These are phyloP conservation scores for Stagonosporopsis chrysanthemi DNA, from an alignment of 2,329 filamentous ascomycete genomes.

Conservation along the genomic window DNA sequence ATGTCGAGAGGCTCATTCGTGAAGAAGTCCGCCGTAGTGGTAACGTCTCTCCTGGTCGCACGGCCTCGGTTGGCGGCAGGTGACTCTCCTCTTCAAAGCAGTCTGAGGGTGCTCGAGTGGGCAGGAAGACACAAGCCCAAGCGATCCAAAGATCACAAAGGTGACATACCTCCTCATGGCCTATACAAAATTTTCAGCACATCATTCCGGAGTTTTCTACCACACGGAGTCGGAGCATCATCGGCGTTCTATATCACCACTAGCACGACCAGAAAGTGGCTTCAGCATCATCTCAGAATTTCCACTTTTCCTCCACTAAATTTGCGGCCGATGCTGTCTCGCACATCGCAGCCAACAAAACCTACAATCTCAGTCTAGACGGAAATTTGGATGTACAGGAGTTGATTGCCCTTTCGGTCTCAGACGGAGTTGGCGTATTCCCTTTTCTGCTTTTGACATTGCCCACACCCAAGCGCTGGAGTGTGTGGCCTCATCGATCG, in stretches of 20 bases:
- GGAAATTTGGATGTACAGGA: background rate
- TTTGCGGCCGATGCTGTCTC: constrained; percentile 9
- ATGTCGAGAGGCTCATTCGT: constrained; percentile 58
- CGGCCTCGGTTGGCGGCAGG: constrained; percentile 40
- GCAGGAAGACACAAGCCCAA: constrained; percentile 11
- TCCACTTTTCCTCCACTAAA: constrained; percentile 16
- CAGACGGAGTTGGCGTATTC: constrained; percentile 1
- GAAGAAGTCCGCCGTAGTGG: constrained; percentile 52
- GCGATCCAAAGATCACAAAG: constrained; percentile 12
- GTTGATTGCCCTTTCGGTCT: background rate
- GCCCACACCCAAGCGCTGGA: constrained; percentile 49
- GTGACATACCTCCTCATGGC: background rate
- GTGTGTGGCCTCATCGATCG: constrained; percentile 40
- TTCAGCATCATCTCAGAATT: constrained; percentile 18
- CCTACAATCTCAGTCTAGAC: constrained; percentile 16
- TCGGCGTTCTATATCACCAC: constrained; percentile 43
- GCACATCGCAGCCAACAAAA: background rate
- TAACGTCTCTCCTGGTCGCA: constrained; percentile 42
- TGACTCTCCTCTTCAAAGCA: constrained; percentile 36
- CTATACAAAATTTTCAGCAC: constrained; percentile 4
- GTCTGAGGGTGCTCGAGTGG: constrained; percentile 1
- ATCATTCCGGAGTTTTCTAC: constrained; percentile 22
- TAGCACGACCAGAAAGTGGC: constrained; percentile 17
- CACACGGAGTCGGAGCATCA: constrained; percentile 36
- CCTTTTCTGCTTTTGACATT: constrained; percentile 27